Conservation (phyloP, 177 flowering plant genomes). For the Telopea speciosissima region DNA sequence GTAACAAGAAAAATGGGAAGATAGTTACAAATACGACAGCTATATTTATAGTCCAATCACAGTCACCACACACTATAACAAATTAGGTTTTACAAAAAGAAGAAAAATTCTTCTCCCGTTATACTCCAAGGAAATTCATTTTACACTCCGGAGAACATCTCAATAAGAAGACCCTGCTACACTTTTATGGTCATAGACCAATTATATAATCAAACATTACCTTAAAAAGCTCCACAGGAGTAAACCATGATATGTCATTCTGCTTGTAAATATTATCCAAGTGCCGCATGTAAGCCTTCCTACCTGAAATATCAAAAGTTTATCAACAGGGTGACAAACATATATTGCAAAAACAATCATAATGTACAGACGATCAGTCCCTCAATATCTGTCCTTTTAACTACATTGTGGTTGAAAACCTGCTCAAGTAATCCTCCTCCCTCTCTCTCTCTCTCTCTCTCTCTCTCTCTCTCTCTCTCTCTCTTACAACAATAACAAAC, state of each 20-base stretch:
- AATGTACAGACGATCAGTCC: neutral
- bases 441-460: no score
- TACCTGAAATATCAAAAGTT: slow-evolving; percentile 40
- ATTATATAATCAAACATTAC: slow-evolving; percentile 21
- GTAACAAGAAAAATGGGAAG: neutral
- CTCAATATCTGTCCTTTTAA: no score
- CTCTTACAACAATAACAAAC: no score
- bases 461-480: no score
- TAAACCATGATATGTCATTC: slow-evolving; percentile 86
- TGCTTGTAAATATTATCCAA: slow-evolving; percentile 72
- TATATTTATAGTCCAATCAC: no score
- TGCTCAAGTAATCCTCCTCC: no score
- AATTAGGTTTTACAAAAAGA: no score
- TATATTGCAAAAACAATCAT: neutral
- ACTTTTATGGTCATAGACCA: no score
- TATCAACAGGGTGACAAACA: neutral
- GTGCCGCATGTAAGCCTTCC: slow-evolving; percentile 68
- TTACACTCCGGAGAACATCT: neutral
- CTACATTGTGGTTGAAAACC: no score
- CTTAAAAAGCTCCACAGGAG: slow-evolving; percentile 99
- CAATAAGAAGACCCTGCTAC: neutral
- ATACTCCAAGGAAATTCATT: neutral
- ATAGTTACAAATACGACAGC: neutral
- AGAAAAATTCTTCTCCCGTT: neutral
- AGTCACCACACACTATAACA: no score